Evolutionary conservation across 208 protist species (phyloP), one percentile per base, ranked within the genome.

Genomic region (Pavlovales sp.): DNA sequence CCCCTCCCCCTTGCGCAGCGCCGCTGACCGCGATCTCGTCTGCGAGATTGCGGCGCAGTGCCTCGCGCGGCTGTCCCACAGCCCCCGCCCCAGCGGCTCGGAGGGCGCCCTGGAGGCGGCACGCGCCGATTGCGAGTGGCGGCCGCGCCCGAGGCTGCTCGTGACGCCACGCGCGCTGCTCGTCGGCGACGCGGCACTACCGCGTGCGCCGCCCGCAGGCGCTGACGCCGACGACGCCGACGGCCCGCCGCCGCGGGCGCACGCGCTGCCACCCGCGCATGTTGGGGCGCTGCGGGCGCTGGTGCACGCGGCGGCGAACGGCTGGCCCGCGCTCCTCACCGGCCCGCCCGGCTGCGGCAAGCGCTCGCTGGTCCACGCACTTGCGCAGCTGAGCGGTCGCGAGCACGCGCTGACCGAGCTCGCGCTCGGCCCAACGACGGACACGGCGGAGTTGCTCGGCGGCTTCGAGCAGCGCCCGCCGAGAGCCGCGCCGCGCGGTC

Each of bases 361-460:
- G 94, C 98, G 97, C 26, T 96, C 93, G 66, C 88, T 97, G 14
- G 93, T 99, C 32, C 92, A 96, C 66, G 90, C 97, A n/a, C 93
- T 98, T 0, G 96, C 98, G 8, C 86, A 93, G 34, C 88, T 99
- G 2, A 95, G 95, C 10, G 95, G 97, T 0, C 57, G 57, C 57
- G 57, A 28, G 2, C 95, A 96, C 28, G 92, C 90, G 85, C 93
- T 99, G 11, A 91, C 95, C 38, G 97, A 98, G 77, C 98, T 99
- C 81, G 95, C 97, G 32, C 97, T 99, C 95, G 99, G 97, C 84
- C 95, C 94, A 37, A 95, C 96, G 89, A 97, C 98, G 66, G 99
- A 99, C 91, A 99, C 98, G 14, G 98, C 97, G 0, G 99, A 99
- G 86, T 94, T 99, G 39, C 95, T 99, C 10, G 99, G 99, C 78